These are phyloP conservation scores for Magnolia officinalis DNA, from an alignment of 164 flowering plant species.

Conservation along the genomic window DNA sequence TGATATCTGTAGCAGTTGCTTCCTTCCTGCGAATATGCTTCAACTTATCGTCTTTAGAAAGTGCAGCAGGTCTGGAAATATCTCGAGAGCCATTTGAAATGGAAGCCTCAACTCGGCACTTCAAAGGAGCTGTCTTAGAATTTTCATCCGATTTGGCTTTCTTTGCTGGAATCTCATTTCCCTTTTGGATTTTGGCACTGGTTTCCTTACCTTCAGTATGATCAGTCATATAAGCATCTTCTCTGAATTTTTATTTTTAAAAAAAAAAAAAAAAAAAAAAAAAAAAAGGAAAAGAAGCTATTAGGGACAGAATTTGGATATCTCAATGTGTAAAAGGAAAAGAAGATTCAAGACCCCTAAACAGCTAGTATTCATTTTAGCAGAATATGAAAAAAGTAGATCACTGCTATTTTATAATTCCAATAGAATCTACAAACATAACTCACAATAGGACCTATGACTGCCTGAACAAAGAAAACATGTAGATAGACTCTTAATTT, in stretches of 20 bases:
- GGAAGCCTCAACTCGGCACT: slow-evolving; percentile 21
- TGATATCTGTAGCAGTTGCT: slow-evolving; percentile 39
- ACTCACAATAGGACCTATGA: no score
- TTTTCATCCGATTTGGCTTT: slow-evolving; percentile 36
- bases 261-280: no score
- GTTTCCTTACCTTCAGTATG: slow-evolving; percentile 20
- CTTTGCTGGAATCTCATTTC: slow-evolving; percentile 33
- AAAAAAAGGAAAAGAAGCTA: background rate
- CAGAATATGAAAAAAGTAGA: no score
- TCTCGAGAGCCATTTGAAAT: slow-evolving; percentile 21
- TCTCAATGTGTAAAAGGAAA: no score
- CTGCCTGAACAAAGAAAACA: no score
- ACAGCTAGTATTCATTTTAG: no score
- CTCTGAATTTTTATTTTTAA: background rate
- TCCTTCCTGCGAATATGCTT: slow-evolving; percentile 24
- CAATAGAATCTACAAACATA: no score
- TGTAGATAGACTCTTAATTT: no score
- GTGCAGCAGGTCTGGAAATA: slow-evolving; percentile 10
- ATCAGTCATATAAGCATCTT: slow-evolving; percentile 7
- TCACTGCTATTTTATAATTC: no score
- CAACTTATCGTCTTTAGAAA: slow-evolving; percentile 21
- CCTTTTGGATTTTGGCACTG: slow-evolving; percentile 24
- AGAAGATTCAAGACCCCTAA: no score
- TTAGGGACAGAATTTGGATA: background rate
- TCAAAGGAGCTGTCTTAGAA: slow-evolving; percentile 13